Evolutionary conservation across 2,329 filamentous ascomycete genomes (phyloP), one percentile per base, ranked within the genome.

Genomic region (Colletotrichum sansevieriae): DNA sequence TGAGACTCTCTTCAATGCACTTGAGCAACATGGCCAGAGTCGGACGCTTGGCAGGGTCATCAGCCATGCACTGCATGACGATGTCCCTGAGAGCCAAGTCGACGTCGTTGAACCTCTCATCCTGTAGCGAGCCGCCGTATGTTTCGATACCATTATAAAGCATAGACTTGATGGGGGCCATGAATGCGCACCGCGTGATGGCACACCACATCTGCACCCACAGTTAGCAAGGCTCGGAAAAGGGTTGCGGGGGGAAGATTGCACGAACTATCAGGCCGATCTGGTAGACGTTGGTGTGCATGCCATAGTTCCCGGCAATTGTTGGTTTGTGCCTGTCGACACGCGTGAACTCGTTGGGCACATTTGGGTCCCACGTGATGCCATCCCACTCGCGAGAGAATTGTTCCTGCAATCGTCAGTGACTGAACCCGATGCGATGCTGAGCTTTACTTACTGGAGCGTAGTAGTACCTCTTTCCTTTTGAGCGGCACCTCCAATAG

Each of bases 1-100:
- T 25, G 39, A 75, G 76, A 37, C 76, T 75, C 7, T 18, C 22
- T 11, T 65, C 46, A 5, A 76, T 70, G 15, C 52, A 49, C 4
- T 47, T 60, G 9, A 76, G 63, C 15, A 79, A 70, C 1, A 65
- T 37, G 35, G 68, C 18, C 10, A 78, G 65, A 4, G 22, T 51
- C 8, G 78, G 77, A 0, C 78, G 75, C 6, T 76, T 71, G 22
- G 46, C 12, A 0, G 77, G 78, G 2, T 69, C 55, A 13, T 76
- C 71, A 33, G 70, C 73, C 64, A 76, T 63, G 61, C 77, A 79
- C 11, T 59, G 68, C 41, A 70, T 58, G 22, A 79, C 35, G 3
- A 71, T 58, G 2, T 74, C 65, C 29, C 70, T 72, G 5, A 79
- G 63, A 8, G 72, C 58, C 1, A n/a, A 2, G 12, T 78, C 77